Evolutionary conservation across 1,284 basidiomycete genomes (phyloP), one percentile per base, ranked within the genome.

Genomic region (Microbotryum silenes-acaulis): DNA sequence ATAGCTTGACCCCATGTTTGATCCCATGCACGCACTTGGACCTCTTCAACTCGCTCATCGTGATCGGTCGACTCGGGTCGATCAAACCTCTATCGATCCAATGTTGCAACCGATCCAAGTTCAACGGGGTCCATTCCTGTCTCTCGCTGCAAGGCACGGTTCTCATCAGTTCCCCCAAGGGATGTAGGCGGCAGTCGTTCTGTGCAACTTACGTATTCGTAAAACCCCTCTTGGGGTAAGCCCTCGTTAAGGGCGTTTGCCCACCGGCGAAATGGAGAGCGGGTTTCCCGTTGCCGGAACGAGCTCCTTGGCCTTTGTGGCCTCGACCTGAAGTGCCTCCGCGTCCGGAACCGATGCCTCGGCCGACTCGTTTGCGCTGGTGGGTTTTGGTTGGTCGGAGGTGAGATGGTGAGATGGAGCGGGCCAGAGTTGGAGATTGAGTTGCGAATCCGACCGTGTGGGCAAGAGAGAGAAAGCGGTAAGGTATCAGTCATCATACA

Each of bases 221-320:
- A 75, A 97, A 98, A 51, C 94, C 94, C 53, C 85, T 82, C 79
- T 98, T 98, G 10, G 94, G 94, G 74, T 93, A 89, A 52, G 86
- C 79, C 69, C 91, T 86, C n/a, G 86, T 86, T 61, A 98, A 83
- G 8, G 94, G 89, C 25, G 92, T 97, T 76, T 97, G 94, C 68
- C 94, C 94, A 73, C 94, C 94, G 76, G 96, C 93, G 70, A 97
- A 98, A 7, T 86, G 85, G 4, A 67, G 59, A 20, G 46, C 29
- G 29, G 91, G 84, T 72, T 84, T 89, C n/a, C 91, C 89, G 70
- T 89, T 87, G 6, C 94, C 93, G 23, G 89, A 84, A 60, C 94
- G 84, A 50, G 93, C 87, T 64, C 93, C 94, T 76, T 96, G 92
- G 72, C 94, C 94, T 74, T 99, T 99, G 77, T 91, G 84, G 78